Evolutionary conservation across 768 basidiomycete species (phyloP), one percentile per base, ranked within the genome.

Genomic region (Tephrocybe sp.): DNA sequence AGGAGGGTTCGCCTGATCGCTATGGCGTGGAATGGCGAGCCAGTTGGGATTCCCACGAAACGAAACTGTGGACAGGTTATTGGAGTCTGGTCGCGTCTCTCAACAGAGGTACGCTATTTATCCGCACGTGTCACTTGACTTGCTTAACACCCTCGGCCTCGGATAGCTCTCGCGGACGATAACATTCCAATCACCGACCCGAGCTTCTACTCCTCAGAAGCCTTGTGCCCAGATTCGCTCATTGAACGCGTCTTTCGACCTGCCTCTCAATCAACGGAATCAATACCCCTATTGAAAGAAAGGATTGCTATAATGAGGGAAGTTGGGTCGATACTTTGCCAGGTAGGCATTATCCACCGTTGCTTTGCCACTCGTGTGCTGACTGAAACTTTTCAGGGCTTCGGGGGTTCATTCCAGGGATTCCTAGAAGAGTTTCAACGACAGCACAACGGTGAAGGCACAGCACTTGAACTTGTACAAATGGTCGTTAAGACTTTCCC

Each of bases 11-110:
- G 5, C 57, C 71, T 3, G 82, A 79, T 31, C 76, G 89, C 22
- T 96, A 83, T 62, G 89, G 87, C 17, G 83, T 95, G 2, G 76
- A 84, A 59, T 94, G 92, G 91, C 75, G 81, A 46, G 67, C 74
- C 7, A 80, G 83, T 1, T 92, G 90, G 88, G 69, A 67, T 12
- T 71, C 68, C n/a, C 63, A 75, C 5, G 67, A 69, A n/a, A 72
- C 54, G 38, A 73, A 70, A 34, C 70, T 85, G 19, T 84, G 82
- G 65, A 92, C 88, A 0, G 92, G 92, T 0, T 96, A 96, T 61
- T 92, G 90, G 89, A 87, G 86, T 54, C 72, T 95, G 5, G 82
- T 92, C 8, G 91, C 93, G 30, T 82, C 89, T 1, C 62, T 94
- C n/a, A 82, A 93, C 62, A 72, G 85, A 76, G 92, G 91, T 89